These are phyloP conservation scores for Spathaspora boniae DNA, from an alignment of 805 yeast species.

Conservation along the genomic window DNA sequence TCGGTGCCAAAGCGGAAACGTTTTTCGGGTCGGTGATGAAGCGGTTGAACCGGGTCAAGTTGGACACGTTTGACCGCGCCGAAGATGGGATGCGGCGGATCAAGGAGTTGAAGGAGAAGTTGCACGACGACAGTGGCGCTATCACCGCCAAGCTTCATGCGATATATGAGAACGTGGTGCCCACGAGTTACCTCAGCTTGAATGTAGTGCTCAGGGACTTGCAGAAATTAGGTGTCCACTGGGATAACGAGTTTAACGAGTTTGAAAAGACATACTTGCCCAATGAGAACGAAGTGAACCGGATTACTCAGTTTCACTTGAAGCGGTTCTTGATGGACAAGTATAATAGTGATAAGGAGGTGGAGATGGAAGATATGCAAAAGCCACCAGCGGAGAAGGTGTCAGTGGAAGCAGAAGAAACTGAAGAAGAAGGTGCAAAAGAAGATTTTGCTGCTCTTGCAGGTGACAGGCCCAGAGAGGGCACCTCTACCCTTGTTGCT, in stretches of 20 bases:
- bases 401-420: not conserved
- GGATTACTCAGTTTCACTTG: constrained; percentile 85
- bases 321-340: constrained; percentile 67
- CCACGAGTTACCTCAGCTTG: constrained; percentile 65
- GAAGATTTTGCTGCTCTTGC: constrained; percentile 9
- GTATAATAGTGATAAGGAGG: constrained; percentile 19
- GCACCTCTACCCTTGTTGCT: not conserved
- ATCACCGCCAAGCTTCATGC: constrained; percentile 46
- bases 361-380: not conserved
- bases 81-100: constrained; percentile 65
- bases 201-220: constrained; percentile 67
- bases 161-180: constrained; percentile 52
- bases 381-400: constrained; percentile 2
- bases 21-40: constrained; percentile 74
- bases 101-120: constrained; percentile 51
- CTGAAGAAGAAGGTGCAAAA: not conserved
- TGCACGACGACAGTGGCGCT: constrained; percentile 46
- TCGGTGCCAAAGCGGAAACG: constrained; percentile 47
- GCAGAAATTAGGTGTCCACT: constrained; percentile 77
- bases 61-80: constrained; percentile 65
- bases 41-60: constrained; percentile 72
- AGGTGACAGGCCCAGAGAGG: not conserved
- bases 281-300: constrained; percentile 86
- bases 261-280: constrained; percentile 82
- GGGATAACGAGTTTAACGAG: constrained; percentile 81